Evolutionary conservation across 2,329 filamentous ascomycete species (phyloP), one percentile per base, ranked within the genome.

Genomic region (Hypoxylon sp.): DNA sequence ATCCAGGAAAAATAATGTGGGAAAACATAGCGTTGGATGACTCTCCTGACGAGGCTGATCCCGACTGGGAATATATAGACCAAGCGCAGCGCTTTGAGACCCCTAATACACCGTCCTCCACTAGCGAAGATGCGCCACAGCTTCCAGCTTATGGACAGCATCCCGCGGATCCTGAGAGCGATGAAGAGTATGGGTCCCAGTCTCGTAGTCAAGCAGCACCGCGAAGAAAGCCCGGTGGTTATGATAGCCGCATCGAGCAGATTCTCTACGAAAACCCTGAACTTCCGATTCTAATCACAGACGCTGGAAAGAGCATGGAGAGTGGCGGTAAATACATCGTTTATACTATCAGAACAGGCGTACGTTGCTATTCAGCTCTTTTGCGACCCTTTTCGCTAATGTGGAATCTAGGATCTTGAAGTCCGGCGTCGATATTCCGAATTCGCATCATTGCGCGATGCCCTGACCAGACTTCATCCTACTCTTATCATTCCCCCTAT

Each of bases 401-500:
- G 53, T 48, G 4, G 23, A 43, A 27, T 57, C 11, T 74, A 97
- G 94, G 95, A 98, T 76, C 87, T 99, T 56, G 94, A 98, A 82
- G 96, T 99, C 58, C 91, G 95, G 73, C 88, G 96, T 74, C 88
- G 96, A 74, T 99, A 99, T 80, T 99, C 96, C 0, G 96, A 99
- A 79, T 99, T 99, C 75, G 91, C 93, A 34, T 97, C 95, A 14
- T 83, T 99, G 61, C 88, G 96, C 74, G 90, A 94, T 74, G 95
- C 95, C 2, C 86, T 99, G 27, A 94, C 94, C 48, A 91, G 92
- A 73, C 86, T 99, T 67, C 96, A 99, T 77, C 96, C 96, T 6
- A 99, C 96, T 0, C 86, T 99, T 43, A 92, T 99, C 74, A 92
- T 99, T 55, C 96, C 96, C 6, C 96, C 96, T 2, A 99, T 99